These are phyloP conservation scores for Fonsecaea multimorphosa DNA, from an alignment of 2,329 filamentous ascomycete species.

Conservation along the genomic window DNA sequence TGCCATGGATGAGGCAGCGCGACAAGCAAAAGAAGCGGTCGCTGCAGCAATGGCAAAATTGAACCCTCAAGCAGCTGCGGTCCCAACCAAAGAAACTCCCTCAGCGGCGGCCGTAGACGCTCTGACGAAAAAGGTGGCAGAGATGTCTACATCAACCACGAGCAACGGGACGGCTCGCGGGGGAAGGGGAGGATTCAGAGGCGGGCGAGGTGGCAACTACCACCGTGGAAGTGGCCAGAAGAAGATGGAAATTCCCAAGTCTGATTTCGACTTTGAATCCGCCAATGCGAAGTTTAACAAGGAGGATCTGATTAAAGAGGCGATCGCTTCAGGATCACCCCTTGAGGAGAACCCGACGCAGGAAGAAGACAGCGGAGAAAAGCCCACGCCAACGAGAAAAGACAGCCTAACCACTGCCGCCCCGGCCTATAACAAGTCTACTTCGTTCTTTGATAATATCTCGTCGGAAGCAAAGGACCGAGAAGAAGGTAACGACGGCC, in stretches of 20 bases:
- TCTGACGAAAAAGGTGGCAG: conserved; percentile 53
- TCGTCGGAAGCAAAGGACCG: conserved; percentile 92
- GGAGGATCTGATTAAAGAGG: conserved; percentile 85
- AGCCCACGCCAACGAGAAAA: conserved; percentile 46
- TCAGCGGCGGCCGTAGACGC: conserved; percentile 48
- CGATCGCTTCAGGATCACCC: conserved; percentile 77
- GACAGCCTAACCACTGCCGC: conserved; percentile 44
- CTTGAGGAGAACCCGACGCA: conserved; percentile 57
- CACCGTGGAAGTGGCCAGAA: conserved; percentile 51
- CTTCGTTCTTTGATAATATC: conserved; percentile 98
- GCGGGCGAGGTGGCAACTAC: conserved; percentile 51
- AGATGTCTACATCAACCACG: conserved; percentile 52
- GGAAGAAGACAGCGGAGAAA: conserved; percentile 41
- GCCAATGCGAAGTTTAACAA: conserved; percentile 90
- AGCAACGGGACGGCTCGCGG: conserved; percentile 47
- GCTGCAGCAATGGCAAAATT: conserved; percentile 60
- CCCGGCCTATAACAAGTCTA: conserved; percentile 80
- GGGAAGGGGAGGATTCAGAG: conserved; percentile 50
- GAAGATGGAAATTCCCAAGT: conserved; percentile 85
- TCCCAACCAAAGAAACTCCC: conserved; percentile 44
- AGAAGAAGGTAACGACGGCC: conserved; percentile 70
- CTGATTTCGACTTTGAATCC: conserved; percentile 89
- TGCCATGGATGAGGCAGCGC: conserved; percentile 55
- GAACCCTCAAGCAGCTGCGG: conserved; percentile 38
- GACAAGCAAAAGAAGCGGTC: conserved; percentile 58